Percentiles rank a stretch among this genome's conserved stretches.
Conservation (phyloP, 805 yeast genomes). For the Candida loeiensis region DNA sequence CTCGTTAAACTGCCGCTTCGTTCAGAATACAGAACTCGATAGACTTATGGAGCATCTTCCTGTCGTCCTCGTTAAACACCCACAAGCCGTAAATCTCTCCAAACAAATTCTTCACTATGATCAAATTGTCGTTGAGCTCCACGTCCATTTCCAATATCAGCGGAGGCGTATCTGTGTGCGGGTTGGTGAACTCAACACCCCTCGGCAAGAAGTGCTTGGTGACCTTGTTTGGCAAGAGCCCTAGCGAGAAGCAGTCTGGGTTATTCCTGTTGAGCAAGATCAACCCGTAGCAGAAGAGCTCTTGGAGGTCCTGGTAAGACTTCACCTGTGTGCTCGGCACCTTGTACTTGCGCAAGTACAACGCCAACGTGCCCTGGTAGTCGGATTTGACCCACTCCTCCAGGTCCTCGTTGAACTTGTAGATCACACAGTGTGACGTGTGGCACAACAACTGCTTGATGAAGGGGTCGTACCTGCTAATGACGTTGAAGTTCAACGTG, state of each 20-base stretch:
- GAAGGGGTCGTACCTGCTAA: constrained; percentile 71
- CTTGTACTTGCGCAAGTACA: constrained; percentile 52
- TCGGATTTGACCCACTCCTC: constrained; percentile 72
- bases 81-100: constrained; percentile 77
- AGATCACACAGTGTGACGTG: constrained; percentile 70
- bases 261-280: constrained; percentile 64
- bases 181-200: constrained; percentile 26
- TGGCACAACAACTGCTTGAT: constrained; percentile 64
- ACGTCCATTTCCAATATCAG: constrained; percentile 50
- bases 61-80: constrained; percentile 68
- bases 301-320: constrained; percentile 34
- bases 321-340: constrained; percentile 19
- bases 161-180: constrained; percentile 1
- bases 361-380: constrained; percentile 65
- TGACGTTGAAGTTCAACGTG: constrained; percentile 71
- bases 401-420: constrained; percentile 52
- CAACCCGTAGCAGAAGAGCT: constrained; percentile 60
- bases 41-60: constrained; percentile 54
- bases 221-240: constrained; percentile 55
- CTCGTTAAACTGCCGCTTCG: constrained; percentile 16
- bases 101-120: constrained; percentile 62
- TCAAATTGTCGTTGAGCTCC: constrained; percentile 65
- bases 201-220: constrained; percentile 42
- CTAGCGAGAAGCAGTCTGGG: constrained; percentile 70
- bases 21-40: constrained; percentile 38